Percentiles rank a stretch among this genome's conserved stretches.
Evolutionary conservation across 2,329 filamentous ascomycete species (phyloP).

Genomic region (Periconia macrospinosa): DNA sequence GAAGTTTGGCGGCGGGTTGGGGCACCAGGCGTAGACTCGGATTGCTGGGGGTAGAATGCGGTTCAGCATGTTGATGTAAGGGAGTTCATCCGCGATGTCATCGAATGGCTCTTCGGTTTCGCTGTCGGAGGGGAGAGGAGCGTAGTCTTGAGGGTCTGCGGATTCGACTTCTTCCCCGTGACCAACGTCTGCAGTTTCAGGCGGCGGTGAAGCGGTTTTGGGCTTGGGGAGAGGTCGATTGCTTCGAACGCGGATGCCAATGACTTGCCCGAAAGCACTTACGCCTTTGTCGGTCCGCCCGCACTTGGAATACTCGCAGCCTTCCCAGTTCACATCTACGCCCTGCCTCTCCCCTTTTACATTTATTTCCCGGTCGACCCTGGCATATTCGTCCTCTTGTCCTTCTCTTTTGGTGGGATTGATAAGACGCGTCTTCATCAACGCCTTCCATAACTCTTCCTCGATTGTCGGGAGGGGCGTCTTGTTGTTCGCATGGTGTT

Average conservation of each 20-base stretch:
- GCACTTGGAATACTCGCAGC: conserved; percentile 91
- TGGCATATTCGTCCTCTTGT: conserved; percentile 33
- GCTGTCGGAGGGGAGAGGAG: conserved; percentile 4
- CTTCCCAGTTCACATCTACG: conserved; percentile 70
- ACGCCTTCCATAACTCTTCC: conserved; percentile 88
- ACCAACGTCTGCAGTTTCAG: conserved; percentile 6
- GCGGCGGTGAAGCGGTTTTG: conserved; percentile 3
- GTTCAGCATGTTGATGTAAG: conserved; percentile 83
- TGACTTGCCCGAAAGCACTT: conserved; percentile 94
- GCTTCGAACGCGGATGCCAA: conserved; percentile 81
- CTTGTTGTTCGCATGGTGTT: conserved; percentile 73
- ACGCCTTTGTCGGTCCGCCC: conserved; percentile 91
- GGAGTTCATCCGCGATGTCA: conserved; percentile 76
- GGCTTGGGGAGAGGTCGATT: conserved; percentile 61
- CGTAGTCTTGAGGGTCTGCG: neutral
- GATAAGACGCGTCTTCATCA: conserved; percentile 81
- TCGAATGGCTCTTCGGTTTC: conserved; percentile 53
- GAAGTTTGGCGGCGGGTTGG: conserved; percentile 75
- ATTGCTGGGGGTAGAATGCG: conserved; percentile 87
- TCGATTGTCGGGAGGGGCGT: conserved; percentile 81
- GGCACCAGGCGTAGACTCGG: conserved; percentile 89
- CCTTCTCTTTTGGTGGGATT: conserved; percentile 25
- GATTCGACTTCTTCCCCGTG: neutral
- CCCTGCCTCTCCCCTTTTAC: conserved; percentile 41
- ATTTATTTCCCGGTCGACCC: conserved; percentile 37